Conservation (phyloP, 116 monocot genomes). For the Iris pallida region DNA sequence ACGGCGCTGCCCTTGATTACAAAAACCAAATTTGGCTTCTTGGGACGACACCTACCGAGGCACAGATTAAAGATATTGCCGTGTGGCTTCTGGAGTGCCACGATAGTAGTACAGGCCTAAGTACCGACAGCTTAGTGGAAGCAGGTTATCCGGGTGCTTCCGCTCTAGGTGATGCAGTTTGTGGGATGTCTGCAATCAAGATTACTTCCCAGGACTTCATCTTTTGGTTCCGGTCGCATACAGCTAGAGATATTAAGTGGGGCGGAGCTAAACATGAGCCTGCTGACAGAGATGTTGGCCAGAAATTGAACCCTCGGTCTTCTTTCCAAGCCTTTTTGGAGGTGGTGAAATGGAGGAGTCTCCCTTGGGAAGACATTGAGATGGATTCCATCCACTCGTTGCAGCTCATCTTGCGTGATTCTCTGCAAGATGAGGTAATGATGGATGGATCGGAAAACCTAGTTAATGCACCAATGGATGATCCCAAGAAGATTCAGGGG, state of each 20-base stretch:
- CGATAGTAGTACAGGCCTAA: slow-evolving; percentile 72
- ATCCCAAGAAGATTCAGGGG: slow-evolving; percentile 23
- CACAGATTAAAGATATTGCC: slow-evolving; percentile 51
- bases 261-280: slow-evolving; percentile 79
- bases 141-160: slow-evolving; percentile 71
- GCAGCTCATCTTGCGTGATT: slow-evolving; percentile 82
- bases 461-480: slow-evolving; percentile 20
- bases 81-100: slow-evolving; percentile 70
- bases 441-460: slow-evolving; percentile 29
- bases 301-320: slow-evolving; percentile 79
- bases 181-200: slow-evolving; percentile 93
- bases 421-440: slow-evolving; percentile 29
- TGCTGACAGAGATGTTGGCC: slow-evolving; percentile 29
- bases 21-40: slow-evolving; percentile 59
- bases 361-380: slow-evolving; percentile 82
- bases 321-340: slow-evolving; percentile 92
- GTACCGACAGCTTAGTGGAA: slow-evolving; percentile 81
- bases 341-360: slow-evolving; percentile 67
- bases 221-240: slow-evolving; percentile 95
- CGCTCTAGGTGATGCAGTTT: slow-evolving; percentile 62
- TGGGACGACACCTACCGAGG: slow-evolving; percentile 51
- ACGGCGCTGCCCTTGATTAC: slow-evolving; percentile 78
- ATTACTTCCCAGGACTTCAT: slow-evolving; percentile 70
- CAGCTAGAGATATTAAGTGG: slow-evolving; percentile 85
- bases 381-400: slow-evolving; percentile 89